Evolutionary conservation across 2,329 filamentous ascomycete species (phyloP).

Genomic region (Didymella segeticola): DNA sequence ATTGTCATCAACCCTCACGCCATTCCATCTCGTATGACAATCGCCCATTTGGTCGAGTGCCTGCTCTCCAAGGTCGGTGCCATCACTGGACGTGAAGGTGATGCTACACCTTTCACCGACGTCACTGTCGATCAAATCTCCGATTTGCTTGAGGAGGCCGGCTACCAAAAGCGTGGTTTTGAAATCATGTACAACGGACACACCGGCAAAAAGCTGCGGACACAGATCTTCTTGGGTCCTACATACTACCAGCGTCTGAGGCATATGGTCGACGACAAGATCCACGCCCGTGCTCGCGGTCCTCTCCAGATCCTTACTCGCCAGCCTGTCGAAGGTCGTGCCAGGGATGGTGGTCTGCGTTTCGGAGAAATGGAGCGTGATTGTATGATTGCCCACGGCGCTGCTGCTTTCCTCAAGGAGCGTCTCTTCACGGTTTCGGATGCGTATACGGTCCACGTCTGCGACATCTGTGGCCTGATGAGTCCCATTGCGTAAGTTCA

Average conservation of each 20-base stretch:
- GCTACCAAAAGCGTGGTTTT: slow-evolving; percentile 96
- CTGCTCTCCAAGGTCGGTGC: slow-evolving; percentile 94
- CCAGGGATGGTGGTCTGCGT: slow-evolving; percentile 93
- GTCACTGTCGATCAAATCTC: slow-evolving; percentile 96
- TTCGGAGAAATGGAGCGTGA: slow-evolving; percentile 99
- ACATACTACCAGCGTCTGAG: slow-evolving; percentile 98
- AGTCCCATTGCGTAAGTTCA: slow-evolving; percentile 95
- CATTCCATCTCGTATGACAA: slow-evolving; percentile 99
- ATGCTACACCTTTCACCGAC: slow-evolving; percentile 96
- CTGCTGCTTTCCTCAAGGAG: slow-evolving; percentile 96
- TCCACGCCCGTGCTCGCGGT: slow-evolving; percentile 96
- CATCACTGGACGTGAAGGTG: slow-evolving; percentile 91
- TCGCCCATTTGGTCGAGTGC: slow-evolving; percentile 99
- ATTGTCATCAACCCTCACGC: slow-evolving; percentile 99
- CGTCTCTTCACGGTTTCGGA: slow-evolving; percentile 96
- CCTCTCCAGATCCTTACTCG: slow-evolving; percentile 97
- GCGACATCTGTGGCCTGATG: slow-evolving; percentile 98
- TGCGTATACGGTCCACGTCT: slow-evolving; percentile 97
- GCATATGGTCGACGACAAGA: slow-evolving; percentile 99
- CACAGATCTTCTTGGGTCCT: slow-evolving; percentile 95
- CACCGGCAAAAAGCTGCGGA: slow-evolving; percentile 89
- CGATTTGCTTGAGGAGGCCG: slow-evolving; percentile 81
- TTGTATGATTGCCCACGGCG: slow-evolving; percentile 99
- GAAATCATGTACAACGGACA: slow-evolving; percentile 99
- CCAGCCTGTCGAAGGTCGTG: slow-evolving; percentile 97